Base-by-base conservation (phyloP, 352 stramenopile genomes). In the Globisporangium iwayamae region DNA sequence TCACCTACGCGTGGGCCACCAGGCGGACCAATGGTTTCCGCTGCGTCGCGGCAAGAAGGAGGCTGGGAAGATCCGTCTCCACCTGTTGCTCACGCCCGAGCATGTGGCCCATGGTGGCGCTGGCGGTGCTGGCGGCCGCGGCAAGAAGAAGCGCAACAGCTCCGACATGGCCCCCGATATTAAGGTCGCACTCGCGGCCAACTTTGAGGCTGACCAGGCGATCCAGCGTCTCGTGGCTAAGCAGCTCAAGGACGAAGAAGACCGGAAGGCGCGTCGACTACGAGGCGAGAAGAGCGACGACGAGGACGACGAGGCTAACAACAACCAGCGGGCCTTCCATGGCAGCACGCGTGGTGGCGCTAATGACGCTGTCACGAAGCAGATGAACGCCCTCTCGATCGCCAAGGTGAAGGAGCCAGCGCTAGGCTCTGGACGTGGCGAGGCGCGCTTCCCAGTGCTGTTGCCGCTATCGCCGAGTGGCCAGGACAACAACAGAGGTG, bases 161-260 rank as follows among this genome's bases (percentile, higher is more conserved):
- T 59, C 65, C 34, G 74, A 78, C 36, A 64, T 87, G n/a, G 63
- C 73, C 34, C 60, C 72, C 5, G 72, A 78, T 36, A 72, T 76
- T 45, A 67, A 71, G 60, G 79, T 72, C 10, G 81, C 79, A 14
- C 66, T 75, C 58, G 79, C 78, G 3, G 79, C 79, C 1, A 79
- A 82, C 48, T 72, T 84, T 38, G 79, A 85, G 32, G 81, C 81
- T 3, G 81, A 91, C 47, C 71, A 82, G 28, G 81, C 81, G 13
- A 88, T 91, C 38, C 72, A 87, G 58, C 71, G 81, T 4, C 64
- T 91, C 14, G 62, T 91, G 38, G 64, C 79, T 9, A 78, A 75
- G 13, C 76, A 76, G 20, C 22, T 77, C 4, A 60, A 65, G 32
- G 67, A 75, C 56, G 69, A 81, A 51, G 70, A 65, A 0, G 74